Percentiles rank a stretch among this genome's conserved stretches.
These are phyloP conservation scores for Theileria sp. DNA, from an alignment of 169 alveolate genomes.

Conservation along the genomic window DNA sequence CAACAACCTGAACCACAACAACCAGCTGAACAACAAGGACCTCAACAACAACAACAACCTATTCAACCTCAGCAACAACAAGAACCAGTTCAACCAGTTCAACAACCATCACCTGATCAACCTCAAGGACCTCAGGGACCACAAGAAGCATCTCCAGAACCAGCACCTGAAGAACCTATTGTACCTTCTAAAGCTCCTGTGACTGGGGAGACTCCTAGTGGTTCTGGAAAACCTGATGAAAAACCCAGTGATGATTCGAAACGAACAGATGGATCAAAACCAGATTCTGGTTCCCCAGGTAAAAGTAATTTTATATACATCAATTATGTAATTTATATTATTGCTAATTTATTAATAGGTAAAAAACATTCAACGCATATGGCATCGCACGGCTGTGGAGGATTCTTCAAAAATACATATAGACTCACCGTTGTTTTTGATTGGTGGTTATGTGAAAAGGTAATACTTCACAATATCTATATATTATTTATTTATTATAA, in stretches of 20 bases:
- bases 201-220: background rate
- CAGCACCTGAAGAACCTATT: background rate
- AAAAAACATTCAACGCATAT: background rate
- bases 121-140: too few relatives aligned
- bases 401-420: background rate
- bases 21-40: background rate
- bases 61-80: background rate
- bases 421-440: conserved; percentile 7
- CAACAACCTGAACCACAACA: too few relatives aligned
- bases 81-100: too few relatives aligned
- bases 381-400: background rate
- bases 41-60: too few relatives aligned
- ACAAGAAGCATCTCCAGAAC: background rate
- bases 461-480: background rate
- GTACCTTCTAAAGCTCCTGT: too few relatives aligned
- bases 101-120: background rate
- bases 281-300: background rate
- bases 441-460: conserved; percentile 22
- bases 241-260: background rate
- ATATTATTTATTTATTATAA: background rate
- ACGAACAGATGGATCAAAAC: background rate
- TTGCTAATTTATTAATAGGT: background rate
- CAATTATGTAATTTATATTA: background rate
- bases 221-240: background rate
- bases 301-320: background rate